These are phyloP conservation scores for Phoma sp. DNA, from an alignment of 2,329 filamentous ascomycete species.

Conservation along the genomic window DNA sequence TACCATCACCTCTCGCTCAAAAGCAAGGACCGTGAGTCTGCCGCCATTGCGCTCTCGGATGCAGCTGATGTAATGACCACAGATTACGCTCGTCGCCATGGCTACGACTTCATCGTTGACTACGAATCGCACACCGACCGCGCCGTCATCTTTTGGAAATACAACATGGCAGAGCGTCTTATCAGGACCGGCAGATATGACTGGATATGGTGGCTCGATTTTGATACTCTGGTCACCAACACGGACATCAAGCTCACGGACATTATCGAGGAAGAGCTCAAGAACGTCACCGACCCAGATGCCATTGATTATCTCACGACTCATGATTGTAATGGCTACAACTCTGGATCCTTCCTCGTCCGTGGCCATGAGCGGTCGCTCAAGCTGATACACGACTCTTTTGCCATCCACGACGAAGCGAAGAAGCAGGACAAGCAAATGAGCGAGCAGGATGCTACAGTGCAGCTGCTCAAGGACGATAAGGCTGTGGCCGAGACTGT, in stretches of 20 bases:
- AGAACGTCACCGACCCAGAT: slow-evolving; percentile 38
- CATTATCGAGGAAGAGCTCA: slow-evolving; percentile 46
- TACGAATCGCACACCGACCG: slow-evolving; percentile 46
- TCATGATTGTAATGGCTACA: slow-evolving; percentile 51
- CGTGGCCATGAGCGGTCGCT: slow-evolving; percentile 46
- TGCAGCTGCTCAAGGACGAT: slow-evolving; percentile 42
- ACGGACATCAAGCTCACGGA: slow-evolving; percentile 46
- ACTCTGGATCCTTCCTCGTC: slow-evolving; percentile 50
- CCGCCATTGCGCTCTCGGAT: background rate
- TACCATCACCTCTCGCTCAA: slow-evolving; percentile 48
- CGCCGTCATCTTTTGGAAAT: slow-evolving; percentile 48
- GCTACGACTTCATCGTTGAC: slow-evolving; percentile 51
- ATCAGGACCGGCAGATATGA: slow-evolving; percentile 46
- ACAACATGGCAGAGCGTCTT: slow-evolving; percentile 49
- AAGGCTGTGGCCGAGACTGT: slow-evolving; percentile 26
- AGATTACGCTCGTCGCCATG: slow-evolving; percentile 52
- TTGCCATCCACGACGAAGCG: slow-evolving; percentile 33
- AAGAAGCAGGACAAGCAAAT: slow-evolving; percentile 32
- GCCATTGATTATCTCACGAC: slow-evolving; percentile 49
- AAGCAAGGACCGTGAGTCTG: slow-evolving; percentile 47
- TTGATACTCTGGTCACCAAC: slow-evolving; percentile 53
- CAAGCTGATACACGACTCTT: slow-evolving; percentile 43
- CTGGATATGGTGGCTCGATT: slow-evolving; percentile 56
- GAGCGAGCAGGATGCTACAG: slow-evolving; percentile 51
- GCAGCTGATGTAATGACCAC: background rate